Conservation (phyloP, 805 yeast species). For the Pichia deserticola region DNA sequence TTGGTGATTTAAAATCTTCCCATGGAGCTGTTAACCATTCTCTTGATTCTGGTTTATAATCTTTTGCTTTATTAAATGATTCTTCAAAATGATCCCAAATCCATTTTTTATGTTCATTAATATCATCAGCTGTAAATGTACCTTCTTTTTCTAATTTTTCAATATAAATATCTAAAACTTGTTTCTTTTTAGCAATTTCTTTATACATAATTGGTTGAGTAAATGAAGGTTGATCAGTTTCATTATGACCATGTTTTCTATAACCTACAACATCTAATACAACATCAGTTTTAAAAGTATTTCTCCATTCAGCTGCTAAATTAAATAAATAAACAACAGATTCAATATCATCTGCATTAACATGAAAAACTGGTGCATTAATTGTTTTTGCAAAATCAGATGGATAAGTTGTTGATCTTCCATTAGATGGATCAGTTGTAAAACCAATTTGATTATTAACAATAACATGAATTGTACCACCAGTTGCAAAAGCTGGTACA, state of each 20-base stretch:
- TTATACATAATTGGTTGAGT: conserved; percentile 98
- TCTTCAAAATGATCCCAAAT: conserved; percentile 94
- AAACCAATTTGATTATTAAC: conserved; percentile 98
- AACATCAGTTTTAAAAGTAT: conserved; percentile 92
- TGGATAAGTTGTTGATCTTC: conserved; percentile 97
- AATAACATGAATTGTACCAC: conserved; percentile 96
- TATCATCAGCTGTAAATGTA: conserved; percentile 81
- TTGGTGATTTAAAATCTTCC: conserved; percentile 98
- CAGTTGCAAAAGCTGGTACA: conserved; percentile 93
- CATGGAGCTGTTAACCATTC: conserved; percentile 99
- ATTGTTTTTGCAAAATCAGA: conserved; percentile 94
- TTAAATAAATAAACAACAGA: conserved; percentile 85
- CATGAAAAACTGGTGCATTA: conserved; percentile 99
- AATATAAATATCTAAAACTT: conserved; percentile 81
- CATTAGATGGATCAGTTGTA: conserved; percentile 96
- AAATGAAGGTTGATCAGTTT: conserved; percentile 98
- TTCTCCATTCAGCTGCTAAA: conserved; percentile 98
- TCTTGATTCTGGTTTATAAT: conserved; percentile 81
- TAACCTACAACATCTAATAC: conserved; percentile 96
- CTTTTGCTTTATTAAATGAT: conserved; percentile 81
- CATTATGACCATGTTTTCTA: conserved; percentile 98
- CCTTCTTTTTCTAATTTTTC: conserved; percentile 77
- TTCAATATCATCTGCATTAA: conserved; percentile 96
- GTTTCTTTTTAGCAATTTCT: conserved; percentile 79
- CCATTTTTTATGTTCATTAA: conserved; percentile 95